A percentile compares a stretch with the other conserved stretches of the same genome.
These are phyloP conservation scores for Aspergillus fijiensis DNA, from an alignment of 2,329 filamentous ascomycete genomes.

Conservation along the genomic window DNA sequence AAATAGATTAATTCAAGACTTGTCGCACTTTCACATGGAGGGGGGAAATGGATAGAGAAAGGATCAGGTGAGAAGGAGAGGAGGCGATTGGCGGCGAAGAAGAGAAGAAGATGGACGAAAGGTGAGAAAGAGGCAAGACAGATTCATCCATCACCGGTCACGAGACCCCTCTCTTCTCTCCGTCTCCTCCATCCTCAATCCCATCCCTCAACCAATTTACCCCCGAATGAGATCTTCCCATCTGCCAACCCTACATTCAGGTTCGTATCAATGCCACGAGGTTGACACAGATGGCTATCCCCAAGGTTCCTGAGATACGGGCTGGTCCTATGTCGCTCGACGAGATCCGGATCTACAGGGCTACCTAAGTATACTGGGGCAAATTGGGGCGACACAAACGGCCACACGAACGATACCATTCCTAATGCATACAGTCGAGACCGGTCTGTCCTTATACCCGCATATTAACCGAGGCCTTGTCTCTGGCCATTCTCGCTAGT, in stretches of 20 bases:
- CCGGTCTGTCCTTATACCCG: background rate
- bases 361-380: background rate
- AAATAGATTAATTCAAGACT: background rate
- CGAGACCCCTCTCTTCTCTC: background rate
- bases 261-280: background rate
- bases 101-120: background rate
- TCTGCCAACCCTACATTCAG: background rate
- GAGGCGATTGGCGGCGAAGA: background rate
- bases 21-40: conserved; percentile 3
- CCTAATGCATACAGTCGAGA: background rate
- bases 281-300: background rate
- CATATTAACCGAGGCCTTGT: background rate
- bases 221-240: background rate
- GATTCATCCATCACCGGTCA: background rate
- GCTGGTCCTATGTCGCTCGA: background rate
- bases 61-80: background rate
- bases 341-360: background rate
- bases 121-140: background rate
- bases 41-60: background rate
- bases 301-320: background rate
- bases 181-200: too few species aligned
- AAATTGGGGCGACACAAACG: background rate
- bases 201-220: background rate
- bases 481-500: background rate
- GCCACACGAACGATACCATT: background rate